phyloP scores from a whole-genome alignment of 2,329 filamentous ascomycete genomes.

The Nigrospora oryzae region DNA sequence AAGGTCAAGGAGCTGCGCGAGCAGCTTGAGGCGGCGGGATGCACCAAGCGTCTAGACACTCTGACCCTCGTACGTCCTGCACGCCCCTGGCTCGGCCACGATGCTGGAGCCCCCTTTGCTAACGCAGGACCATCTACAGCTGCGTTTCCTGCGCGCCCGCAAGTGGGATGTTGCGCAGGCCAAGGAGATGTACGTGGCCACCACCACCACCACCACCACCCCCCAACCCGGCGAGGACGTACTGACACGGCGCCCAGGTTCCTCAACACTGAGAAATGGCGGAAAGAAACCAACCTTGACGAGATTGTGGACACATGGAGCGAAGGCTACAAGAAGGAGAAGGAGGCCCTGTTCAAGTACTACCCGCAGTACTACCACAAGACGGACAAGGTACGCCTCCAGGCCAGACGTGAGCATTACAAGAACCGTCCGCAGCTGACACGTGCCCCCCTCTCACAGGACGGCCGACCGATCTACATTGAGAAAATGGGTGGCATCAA shows the following conservation, averaged over 20 bases:
- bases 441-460: constrained; percentile 39
- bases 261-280: constrained; percentile 82
- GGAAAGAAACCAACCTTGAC: constrained; percentile 78
- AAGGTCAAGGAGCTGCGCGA: constrained; percentile 78
- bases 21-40: constrained; percentile 77
- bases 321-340: constrained; percentile 69
- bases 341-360: constrained; percentile 73
- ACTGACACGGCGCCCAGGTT: constrained; percentile 53
- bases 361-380: constrained; percentile 99
- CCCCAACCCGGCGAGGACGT: neutral
- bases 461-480: constrained; percentile 94
- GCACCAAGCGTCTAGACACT: constrained; percentile 80
- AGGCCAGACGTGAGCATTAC: too few species aligned
- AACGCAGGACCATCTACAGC: constrained; percentile 31
- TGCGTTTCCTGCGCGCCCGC: constrained; percentile 86
- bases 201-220: constrained; percentile 3
- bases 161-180: constrained; percentile 84
- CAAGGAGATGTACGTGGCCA: constrained; percentile 71
- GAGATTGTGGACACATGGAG: constrained; percentile 73
- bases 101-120: neutral
- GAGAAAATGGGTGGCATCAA: constrained; percentile 94
- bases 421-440: too few species aligned
- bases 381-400: constrained; percentile 62
- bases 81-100: neutral
- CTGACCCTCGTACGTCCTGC: constrained; percentile 65